Conservation (phyloP, 345 rosid species). For the sweet orange (Citrus sinensis) region DNA sequence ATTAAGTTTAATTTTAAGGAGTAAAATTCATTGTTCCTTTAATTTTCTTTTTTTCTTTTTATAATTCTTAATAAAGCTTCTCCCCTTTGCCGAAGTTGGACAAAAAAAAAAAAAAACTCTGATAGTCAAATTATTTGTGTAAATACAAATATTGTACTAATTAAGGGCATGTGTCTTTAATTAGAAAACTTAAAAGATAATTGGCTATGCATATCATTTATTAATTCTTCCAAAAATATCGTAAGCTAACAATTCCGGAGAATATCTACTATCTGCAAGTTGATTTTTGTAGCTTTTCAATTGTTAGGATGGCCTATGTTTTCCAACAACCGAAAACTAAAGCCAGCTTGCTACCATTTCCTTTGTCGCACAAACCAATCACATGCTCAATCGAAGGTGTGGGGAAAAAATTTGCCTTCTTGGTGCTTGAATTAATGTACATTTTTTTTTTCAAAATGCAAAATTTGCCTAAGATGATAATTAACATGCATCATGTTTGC, state of each 20-base stretch:
- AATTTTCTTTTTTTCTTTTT: too few relatives aligned
- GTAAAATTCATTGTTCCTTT: too few relatives aligned
- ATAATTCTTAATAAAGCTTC: too few relatives aligned
- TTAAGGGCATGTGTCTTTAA: not conserved
- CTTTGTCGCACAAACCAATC: not conserved
- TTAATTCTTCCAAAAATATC: not conserved
- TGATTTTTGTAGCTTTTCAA: not conserved
- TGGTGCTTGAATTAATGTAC: not conserved
- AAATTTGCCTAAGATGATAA: not conserved
- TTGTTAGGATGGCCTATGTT: not conserved
- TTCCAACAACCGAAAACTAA: not conserved
- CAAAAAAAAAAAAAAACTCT: not conserved
- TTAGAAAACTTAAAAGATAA: too few relatives aligned
- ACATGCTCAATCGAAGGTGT: not conserved
- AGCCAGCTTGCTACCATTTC: not conserved
- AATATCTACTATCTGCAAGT: not conserved
- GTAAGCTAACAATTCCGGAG: not conserved
- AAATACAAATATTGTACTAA: too few relatives aligned
- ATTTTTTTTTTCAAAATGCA: not conserved
- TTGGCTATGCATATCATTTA: not conserved
- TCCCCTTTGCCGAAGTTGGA: too few relatives aligned
- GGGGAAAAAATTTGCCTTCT: not conserved
- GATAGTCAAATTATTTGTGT: not conserved
- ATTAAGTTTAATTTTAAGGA: too few relatives aligned
- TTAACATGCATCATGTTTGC: not conserved